These are phyloP conservation scores for Rheum nobile DNA, from an alignment of 148 eudicot genomes.

Conservation along the genomic window DNA sequence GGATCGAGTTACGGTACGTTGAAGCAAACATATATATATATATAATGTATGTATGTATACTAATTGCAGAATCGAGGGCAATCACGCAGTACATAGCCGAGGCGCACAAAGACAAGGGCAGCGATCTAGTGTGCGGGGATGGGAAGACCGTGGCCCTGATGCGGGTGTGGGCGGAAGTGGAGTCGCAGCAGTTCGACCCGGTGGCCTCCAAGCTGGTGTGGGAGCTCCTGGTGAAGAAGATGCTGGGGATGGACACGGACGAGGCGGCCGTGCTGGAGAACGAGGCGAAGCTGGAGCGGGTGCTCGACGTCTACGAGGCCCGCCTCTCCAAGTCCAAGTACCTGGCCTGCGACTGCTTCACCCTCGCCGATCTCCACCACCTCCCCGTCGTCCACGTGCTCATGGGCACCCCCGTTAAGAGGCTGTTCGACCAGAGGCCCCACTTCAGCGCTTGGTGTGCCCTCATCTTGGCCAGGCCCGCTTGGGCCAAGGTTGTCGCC, in stretches of 20 bases:
- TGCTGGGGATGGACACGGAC: slow-evolving; percentile 12
- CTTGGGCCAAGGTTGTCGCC: slow-evolving; percentile 18
- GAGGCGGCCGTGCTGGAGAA: slow-evolving; percentile 6
- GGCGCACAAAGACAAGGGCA: slow-evolving; percentile 9
- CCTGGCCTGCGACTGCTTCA: slow-evolving; percentile 21
- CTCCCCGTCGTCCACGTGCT: slow-evolving; percentile 11
- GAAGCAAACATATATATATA: too few species aligned
- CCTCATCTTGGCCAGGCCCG: slow-evolving; percentile 23
- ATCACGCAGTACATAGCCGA: slow-evolving; percentile 23
- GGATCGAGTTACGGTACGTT: too few species aligned
- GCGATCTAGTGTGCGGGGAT: slow-evolving; percentile 14
- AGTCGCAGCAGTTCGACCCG: slow-evolving; percentile 20
- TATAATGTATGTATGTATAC: too few species aligned
- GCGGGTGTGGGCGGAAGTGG: slow-evolving; percentile 26
- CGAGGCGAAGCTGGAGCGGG: slow-evolving; percentile 16
- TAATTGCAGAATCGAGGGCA: slow-evolving; percentile 35
- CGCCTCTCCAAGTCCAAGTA: slow-evolving; percentile 21
- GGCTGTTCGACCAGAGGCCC: slow-evolving; percentile 18
- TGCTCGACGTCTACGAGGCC: slow-evolving; percentile 22
- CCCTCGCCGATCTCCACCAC: slow-evolving; percentile 22
- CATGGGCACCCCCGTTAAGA: slow-evolving; percentile 12
- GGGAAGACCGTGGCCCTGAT: slow-evolving; percentile 15
- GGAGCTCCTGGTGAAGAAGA: slow-evolving; percentile 20
- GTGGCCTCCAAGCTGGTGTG: slow-evolving; percentile 13
- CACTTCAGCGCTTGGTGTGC: slow-evolving; percentile 18